Evolutionary conservation across 257 asterid genomes (phyloP).

Genomic region (Ajuga chamaepitys): DNA sequence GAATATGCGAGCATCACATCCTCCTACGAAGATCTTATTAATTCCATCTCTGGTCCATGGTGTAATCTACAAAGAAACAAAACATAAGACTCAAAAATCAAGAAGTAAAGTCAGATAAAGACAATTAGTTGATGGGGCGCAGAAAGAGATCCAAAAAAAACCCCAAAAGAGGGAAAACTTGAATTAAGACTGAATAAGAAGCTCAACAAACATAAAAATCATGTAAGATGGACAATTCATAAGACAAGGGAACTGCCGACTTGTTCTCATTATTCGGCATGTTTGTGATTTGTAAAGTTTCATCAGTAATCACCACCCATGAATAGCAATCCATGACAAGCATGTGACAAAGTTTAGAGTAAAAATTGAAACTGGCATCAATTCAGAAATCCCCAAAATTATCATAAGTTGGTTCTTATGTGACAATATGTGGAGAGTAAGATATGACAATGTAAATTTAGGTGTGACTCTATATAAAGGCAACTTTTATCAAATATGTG

Average conservation of each 20-base stretch:
- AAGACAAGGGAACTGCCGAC: not conserved
- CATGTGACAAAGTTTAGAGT: not conserved
- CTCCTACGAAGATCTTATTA: slow-evolving; percentile 75
- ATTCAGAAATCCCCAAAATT: not conserved
- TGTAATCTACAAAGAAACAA: slow-evolving; percentile 59
- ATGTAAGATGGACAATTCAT: not conserved
- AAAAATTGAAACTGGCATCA: not conserved
- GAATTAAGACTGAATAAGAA: not conserved
- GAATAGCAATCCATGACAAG: not conserved
- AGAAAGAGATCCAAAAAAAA: too few species aligned
- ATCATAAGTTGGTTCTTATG: not conserved
- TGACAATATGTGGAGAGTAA: not conserved
- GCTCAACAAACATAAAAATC: not conserved
- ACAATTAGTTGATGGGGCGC: not conserved
- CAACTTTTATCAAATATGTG: not conserved
- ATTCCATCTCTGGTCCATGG: slow-evolving; percentile 88
- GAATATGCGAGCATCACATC: slow-evolving; percentile 85
- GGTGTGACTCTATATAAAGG: not conserved
- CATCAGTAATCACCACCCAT: not conserved
- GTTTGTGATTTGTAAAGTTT: not conserved
- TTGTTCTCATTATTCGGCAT: not conserved
- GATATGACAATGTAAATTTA: not conserved
- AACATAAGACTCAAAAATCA: slow-evolving; percentile 33
- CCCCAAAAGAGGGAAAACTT: not conserved
- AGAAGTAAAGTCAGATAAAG: slow-evolving; percentile 9